These are phyloP conservation scores for Ophiosphaerella narmari DNA, from an alignment of 2,329 filamentous ascomycete genomes.

Conservation along the genomic window DNA sequence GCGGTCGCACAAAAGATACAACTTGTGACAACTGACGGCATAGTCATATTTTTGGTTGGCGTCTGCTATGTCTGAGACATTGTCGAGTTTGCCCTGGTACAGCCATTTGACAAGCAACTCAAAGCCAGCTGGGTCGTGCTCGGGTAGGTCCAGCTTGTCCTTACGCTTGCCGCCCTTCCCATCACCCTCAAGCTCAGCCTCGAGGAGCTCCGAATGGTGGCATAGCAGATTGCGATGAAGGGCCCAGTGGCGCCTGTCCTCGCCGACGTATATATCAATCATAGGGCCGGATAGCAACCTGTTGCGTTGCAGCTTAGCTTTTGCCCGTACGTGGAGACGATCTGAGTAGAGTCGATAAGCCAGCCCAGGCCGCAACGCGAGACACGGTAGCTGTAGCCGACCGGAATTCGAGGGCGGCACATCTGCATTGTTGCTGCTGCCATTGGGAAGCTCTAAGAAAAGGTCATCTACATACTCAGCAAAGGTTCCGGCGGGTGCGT, in stretches of 20 bases:
- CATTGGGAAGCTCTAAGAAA: conserved; percentile 17
- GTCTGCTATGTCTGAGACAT: conserved; percentile 51
- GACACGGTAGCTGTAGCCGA: conserved; percentile 18
- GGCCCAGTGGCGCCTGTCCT: conserved; percentile 53
- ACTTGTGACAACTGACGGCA: conserved; percentile 58
- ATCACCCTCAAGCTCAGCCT: conserved; percentile 46
- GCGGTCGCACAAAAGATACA: conserved; percentile 58
- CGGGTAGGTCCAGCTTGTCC: conserved; percentile 53
- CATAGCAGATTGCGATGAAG: conserved; percentile 59
- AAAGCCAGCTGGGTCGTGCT: conserved; percentile 58
- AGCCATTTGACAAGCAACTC: conserved; percentile 62
- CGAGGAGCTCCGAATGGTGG: conserved; percentile 56
- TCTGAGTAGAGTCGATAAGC: conserved; percentile 44
- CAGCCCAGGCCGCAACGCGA: conserved; percentile 39
- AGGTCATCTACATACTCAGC: conserved; percentile 56
- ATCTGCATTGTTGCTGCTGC: conserved; percentile 1
- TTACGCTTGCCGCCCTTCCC: conserved; percentile 38
- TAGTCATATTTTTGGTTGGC: conserved; percentile 59
- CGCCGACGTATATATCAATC: conserved; percentile 58
- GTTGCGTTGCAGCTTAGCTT: conserved; percentile 53
- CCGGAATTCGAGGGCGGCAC: conserved; percentile 10
- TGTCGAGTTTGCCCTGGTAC: conserved; percentile 59
- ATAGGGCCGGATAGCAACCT: conserved; percentile 59
- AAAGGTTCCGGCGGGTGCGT: conserved; percentile 54
- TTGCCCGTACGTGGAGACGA: conserved; percentile 45